These are phyloP conservation scores for Tieghemiomyces parasiticus DNA, from an alignment of 192 early-diverging fungal genomes.

Conservation along the genomic window DNA sequence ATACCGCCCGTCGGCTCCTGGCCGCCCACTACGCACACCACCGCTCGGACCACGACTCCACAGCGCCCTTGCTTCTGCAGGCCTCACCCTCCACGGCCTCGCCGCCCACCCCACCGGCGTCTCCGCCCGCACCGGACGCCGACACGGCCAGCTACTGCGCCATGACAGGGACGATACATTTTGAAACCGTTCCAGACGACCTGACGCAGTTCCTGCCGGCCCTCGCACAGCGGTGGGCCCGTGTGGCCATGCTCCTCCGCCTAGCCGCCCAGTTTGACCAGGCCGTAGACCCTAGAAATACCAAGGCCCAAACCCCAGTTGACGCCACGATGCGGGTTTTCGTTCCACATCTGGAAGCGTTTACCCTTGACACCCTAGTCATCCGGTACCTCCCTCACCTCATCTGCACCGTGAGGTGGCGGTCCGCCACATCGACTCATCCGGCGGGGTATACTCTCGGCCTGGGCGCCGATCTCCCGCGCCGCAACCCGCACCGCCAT, in stretches of 20 bases:
- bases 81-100: no score
- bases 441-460: background rate
- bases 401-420: background rate
- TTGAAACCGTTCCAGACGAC: background rate
- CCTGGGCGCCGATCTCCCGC: background rate
- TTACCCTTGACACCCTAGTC: background rate
- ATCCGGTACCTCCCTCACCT: background rate
- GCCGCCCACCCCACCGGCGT: no score
- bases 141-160: no score
- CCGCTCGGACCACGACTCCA: background rate
- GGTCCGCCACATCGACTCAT: no score
- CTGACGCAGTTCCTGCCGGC: background rate
- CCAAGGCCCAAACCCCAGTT: background rate
- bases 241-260: background rate
- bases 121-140: no score
- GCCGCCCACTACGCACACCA: background rate
- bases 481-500: conserved; percentile 8
- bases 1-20: background rate
- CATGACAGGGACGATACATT: no score
- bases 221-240: background rate
- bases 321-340: background rate
- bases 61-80: background rate
- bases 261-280: background rate
- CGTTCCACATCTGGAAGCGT: background rate
- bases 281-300: background rate